These are phyloP conservation scores for Tuber borchii DNA, from an alignment of 495 filamentous ascomycete genomes.

Conservation along the genomic window DNA sequence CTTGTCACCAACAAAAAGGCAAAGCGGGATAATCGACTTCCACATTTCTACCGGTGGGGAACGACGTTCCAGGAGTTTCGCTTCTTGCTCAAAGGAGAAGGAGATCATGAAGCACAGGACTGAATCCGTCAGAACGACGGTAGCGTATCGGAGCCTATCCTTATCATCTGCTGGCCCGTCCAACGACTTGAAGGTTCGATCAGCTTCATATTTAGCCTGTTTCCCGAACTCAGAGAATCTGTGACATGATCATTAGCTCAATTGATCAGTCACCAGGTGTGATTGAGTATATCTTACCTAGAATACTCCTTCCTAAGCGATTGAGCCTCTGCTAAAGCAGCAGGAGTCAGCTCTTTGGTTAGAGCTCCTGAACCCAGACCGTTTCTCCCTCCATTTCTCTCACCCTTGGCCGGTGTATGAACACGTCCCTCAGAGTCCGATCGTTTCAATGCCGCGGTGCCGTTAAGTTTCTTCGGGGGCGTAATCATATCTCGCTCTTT, in stretches of 20 bases:
- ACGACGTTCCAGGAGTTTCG: constrained; percentile 25
- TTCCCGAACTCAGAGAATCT: constrained; percentile 37
- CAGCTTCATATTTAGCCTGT: constrained; percentile 36
- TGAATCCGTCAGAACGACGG: constrained; percentile 33
- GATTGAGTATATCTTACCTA: constrained; percentile 18
- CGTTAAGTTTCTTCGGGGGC: constrained; percentile 40
- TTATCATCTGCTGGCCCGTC: constrained; percentile 13
- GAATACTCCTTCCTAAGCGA: constrained; percentile 30
- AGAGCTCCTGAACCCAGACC: not conserved
- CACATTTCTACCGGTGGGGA: constrained; percentile 31
- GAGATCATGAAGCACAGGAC: constrained; percentile 40
- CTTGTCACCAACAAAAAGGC: constrained; percentile 37
- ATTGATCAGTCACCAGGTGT: not conserved
- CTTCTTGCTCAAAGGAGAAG: constrained; percentile 36
- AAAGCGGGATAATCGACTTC: constrained; percentile 41
- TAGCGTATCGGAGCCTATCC: constrained; percentile 30
- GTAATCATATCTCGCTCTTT: constrained; percentile 33
- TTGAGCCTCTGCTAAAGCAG: constrained; percentile 16
- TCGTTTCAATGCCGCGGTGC: constrained; percentile 29
- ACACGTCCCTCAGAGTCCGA: constrained; percentile 30
- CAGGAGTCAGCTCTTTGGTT: constrained; percentile 22
- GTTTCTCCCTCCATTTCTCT: constrained; percentile 34
- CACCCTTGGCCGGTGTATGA: constrained; percentile 33
- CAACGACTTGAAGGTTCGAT: constrained; percentile 26
- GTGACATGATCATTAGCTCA: constrained; percentile 10